Evolutionary conservation across 1,284 basidiomycete species (phyloP), one percentile per base, ranked within the genome.

Genomic region (Paramarasmius palmivorus): DNA sequence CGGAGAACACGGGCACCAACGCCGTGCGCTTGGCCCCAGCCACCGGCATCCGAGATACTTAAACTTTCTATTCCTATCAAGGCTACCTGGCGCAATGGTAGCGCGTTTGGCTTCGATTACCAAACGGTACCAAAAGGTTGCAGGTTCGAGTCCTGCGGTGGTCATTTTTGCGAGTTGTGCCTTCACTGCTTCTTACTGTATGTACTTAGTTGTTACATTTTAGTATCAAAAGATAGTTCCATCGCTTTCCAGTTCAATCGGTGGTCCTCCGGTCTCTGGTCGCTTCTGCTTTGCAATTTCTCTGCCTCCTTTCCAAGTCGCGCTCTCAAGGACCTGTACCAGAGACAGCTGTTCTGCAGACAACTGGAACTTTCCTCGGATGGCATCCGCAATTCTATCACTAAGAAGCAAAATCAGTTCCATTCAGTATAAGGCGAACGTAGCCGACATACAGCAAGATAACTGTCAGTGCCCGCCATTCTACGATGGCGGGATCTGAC

Each of bases 391-490:
- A 56, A 94, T 85, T 53, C 88, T 84, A 70, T 96, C 94, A 20
- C 92, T 95, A 65, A 22, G 15, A 41, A 38, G 56, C 38, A 12
- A 41, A n/a, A 57, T 25, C 14, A 44, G 41, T 34, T 52, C 48
- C 15, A 52, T 23, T 23, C 20, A 5, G 23, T 38, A n/a, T 20
- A 35, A 36, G 14, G 38, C 37, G 25, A 45, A 36, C 17, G 15
- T 20, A 20, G 12, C 25, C 46, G 34, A 76, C 88, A 62, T 63
- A 93, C 92, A 98, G 77, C 64, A 90, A 84, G 56, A 97, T 89
- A 36, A 98, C 91, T 0, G 95, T 98, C 77, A 97, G 81, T 0
- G 95, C 94, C 50, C 96, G 78, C 95, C 95, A 97, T 72, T 98
- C 95, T 38, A 98, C 86, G 50, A 98, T 87, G 4, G 93, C 93